These are phyloP conservation scores for Suhomyces coccinellae DNA, from an alignment of 1,139 yeast species.

Conservation along the genomic window DNA sequence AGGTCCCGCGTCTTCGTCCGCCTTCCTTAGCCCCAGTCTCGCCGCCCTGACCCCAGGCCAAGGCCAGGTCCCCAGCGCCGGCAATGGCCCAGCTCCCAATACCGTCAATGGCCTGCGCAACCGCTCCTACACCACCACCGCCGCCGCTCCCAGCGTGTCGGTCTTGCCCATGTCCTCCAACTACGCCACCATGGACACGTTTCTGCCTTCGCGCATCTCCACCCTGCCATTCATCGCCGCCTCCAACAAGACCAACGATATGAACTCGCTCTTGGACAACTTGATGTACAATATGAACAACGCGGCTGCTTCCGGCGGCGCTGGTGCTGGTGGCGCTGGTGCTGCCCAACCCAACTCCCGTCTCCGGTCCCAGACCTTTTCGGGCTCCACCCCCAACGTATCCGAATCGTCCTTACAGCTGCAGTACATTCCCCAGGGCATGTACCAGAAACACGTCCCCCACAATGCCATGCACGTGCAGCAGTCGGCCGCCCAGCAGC, in stretches of 20 bases:
- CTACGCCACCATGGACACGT: slow-evolving; percentile 16
- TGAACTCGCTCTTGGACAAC: slow-evolving; percentile 35
- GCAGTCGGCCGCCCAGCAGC: slow-evolving; percentile 23
- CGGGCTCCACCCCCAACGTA: slow-evolving; percentile 36
- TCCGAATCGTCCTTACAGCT: slow-evolving; percentile 16
- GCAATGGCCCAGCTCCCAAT: slow-evolving; percentile 2
- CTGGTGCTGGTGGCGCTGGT: background rate
- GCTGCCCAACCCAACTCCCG: slow-evolving; percentile 19
- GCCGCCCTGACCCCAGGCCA: slow-evolving; percentile 26
- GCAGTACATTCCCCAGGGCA: slow-evolving; percentile 7
- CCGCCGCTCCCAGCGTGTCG: slow-evolving; percentile 31
- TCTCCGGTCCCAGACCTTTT: slow-evolving; percentile 45
- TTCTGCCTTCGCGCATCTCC: slow-evolving; percentile 15
- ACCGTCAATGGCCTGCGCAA: slow-evolving; percentile 29
- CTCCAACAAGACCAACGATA: slow-evolving; percentile 26
- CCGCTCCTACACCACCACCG: slow-evolving; percentile 54
- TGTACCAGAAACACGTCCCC: slow-evolving; percentile 7
- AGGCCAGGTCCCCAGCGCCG: slow-evolving; percentile 1
- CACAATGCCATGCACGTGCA: slow-evolving; percentile 30
- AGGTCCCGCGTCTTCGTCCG: slow-evolving; percentile 23
- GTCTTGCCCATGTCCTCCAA: slow-evolving; percentile 15
- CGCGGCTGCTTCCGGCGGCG: slow-evolving; percentile 9
- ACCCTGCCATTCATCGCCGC: slow-evolving; percentile 19
- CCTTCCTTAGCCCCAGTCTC: slow-evolving; percentile 35
- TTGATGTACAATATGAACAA: slow-evolving; percentile 27